Evolutionary conservation across 345 rosid genomes (phyloP).

Genomic region (Eutrema japonicum): DNA sequence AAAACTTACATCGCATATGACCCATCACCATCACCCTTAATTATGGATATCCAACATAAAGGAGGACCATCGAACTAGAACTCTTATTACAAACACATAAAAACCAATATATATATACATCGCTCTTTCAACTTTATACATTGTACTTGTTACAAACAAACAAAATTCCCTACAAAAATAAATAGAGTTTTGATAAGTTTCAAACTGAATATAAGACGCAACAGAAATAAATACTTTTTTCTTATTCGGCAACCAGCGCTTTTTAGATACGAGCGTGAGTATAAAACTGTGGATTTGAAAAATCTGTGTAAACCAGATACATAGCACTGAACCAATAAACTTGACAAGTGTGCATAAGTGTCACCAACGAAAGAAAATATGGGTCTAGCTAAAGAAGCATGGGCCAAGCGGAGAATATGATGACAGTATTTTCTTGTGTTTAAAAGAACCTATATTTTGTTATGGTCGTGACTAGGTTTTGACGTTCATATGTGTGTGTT

Average conservation of each 20-base stretch:
- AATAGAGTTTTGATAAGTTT: background rate
- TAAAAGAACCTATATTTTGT: background rate
- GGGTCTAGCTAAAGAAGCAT: conserved; percentile 13
- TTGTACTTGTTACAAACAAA: background rate
- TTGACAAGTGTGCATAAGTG: background rate
- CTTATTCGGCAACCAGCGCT: background rate
- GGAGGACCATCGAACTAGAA: conserved; percentile 33
- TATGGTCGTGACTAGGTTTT: conserved; percentile 13
- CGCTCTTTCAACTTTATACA: background rate
- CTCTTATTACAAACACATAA: conserved; percentile 25
- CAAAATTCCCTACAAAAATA: background rate
- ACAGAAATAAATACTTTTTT: background rate
- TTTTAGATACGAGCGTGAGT: background rate
- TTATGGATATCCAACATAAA: conserved; percentile 22
- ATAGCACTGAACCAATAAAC: background rate
- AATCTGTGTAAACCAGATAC: background rate
- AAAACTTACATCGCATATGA: conserved; percentile 30
- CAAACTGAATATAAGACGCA: background rate
- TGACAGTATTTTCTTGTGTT: background rate
- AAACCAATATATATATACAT: background rate
- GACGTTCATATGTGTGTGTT: conserved; percentile 6
- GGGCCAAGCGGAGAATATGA: conserved; percentile 3
- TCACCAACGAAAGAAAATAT: conserved; percentile 1
- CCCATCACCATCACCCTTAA: conserved; percentile 35
- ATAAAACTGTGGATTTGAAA: background rate